A percentile compares a stretch with the other conserved stretches of the same genome.
Conservation (phyloP, 306 rosid species). For the Ceratonia siliqua region DNA sequence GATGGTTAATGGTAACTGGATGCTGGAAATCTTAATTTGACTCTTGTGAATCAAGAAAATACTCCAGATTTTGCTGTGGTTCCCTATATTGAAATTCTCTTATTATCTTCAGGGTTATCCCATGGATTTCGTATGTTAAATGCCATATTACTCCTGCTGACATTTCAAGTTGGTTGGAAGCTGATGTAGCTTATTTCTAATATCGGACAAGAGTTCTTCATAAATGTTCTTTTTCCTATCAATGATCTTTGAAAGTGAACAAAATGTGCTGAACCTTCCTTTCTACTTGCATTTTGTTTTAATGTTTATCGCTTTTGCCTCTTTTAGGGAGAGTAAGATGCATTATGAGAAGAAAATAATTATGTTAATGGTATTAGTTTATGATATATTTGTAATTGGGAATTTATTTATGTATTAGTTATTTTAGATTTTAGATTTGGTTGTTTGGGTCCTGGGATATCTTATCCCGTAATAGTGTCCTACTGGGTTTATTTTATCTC, state of each 20-base stretch:
- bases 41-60: background rate
- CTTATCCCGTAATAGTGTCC: background rate
- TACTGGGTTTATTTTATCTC: background rate
- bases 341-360: background rate
- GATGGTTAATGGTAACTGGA: constrained; percentile 16
- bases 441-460: background rate
- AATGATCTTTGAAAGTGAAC: constrained; percentile 16
- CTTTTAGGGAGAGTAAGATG: background rate
- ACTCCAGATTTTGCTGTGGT: background rate
- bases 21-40: background rate
- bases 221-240: background rate
- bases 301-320: constrained; percentile 9
- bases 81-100: constrained; percentile 11
- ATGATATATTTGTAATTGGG: background rate
- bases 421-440: background rate
- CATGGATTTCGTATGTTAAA: constrained; percentile 10
- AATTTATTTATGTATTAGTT: background rate
- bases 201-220: background rate
- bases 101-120: background rate
- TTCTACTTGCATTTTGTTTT: constrained; percentile 15
- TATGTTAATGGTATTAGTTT: background rate
- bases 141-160: constrained; percentile 7
- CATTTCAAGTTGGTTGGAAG: background rate
- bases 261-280: background rate
- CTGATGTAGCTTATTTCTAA: background rate